Evolutionary conservation across 2,329 filamentous ascomycete genomes (phyloP).

Genomic region (Stenocarpella maydis): DNA sequence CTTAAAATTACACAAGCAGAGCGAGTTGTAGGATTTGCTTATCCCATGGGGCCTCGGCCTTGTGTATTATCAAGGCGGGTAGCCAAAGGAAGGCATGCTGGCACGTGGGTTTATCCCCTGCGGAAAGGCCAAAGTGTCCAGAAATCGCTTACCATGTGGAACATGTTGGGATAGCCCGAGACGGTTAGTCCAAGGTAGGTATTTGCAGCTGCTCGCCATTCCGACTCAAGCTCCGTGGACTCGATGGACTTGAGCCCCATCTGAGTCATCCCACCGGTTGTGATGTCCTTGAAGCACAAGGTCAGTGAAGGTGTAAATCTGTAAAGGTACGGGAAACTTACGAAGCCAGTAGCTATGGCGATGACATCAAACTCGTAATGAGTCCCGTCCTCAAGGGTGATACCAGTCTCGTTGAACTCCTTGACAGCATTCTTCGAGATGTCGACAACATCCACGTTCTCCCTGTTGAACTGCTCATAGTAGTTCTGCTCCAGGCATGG

Average conservation of each 20-base stretch:
- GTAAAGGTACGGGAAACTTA: slow-evolving; percentile 39
- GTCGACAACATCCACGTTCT: slow-evolving; percentile 53
- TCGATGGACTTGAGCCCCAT: slow-evolving; percentile 54
- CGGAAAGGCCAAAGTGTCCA: neutral
- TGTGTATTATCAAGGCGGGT: neutral
- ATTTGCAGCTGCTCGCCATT: slow-evolving; percentile 51
- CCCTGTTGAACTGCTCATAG: slow-evolving; percentile 57
- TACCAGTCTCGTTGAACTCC: slow-evolving; percentile 51
- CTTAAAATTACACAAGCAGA: neutral
- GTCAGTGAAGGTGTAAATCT: neutral
- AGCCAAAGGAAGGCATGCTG: neutral
- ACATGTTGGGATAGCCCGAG: slow-evolving; percentile 58
- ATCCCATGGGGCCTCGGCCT: neutral
- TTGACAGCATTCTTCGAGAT: slow-evolving; percentile 51
- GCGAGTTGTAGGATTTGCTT: neutral
- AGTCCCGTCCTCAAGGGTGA: slow-evolving; percentile 50
- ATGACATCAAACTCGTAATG: slow-evolving; percentile 54
- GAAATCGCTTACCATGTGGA: slow-evolving; percentile 46
- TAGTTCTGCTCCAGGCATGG: slow-evolving; percentile 53
- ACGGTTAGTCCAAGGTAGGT: slow-evolving; percentile 56
- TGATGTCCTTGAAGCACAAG: slow-evolving; percentile 22
- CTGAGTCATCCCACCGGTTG: slow-evolving; percentile 50
- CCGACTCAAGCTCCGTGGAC: slow-evolving; percentile 48
- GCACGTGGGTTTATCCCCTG: neutral
- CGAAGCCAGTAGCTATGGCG: slow-evolving; percentile 56